Conservation (phyloP, 306 rosid genomes). For the Ormosia semicastrata region DNA sequence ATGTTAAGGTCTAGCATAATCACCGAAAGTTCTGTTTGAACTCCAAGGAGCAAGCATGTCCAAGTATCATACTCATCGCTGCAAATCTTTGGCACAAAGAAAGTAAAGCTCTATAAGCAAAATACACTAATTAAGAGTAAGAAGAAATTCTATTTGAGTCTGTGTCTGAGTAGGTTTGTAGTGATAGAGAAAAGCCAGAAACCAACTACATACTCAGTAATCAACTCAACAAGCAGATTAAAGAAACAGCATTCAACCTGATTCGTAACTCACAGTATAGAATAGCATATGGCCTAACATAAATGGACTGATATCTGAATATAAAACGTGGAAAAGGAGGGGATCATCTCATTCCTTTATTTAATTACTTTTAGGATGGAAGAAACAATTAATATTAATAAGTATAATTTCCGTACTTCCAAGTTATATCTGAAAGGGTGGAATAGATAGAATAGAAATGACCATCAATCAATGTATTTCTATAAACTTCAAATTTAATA, state of each 20-base stretch:
- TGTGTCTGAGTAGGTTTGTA: neutral
- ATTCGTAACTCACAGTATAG: neutral
- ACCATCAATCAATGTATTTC: neutral
- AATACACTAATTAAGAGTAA: neutral
- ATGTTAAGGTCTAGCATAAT: constrained; percentile 83
- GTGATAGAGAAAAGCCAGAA: neutral
- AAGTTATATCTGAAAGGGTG: neutral
- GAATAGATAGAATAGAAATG: neutral
- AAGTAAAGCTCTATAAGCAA: constrained; percentile 15
- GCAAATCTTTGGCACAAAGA: constrained; percentile 65
- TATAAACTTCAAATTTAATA: neutral
- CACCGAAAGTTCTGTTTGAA: constrained; percentile 84
- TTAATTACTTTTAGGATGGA: neutral
- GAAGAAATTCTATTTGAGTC: neutral
- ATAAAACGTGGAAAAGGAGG: neutral
- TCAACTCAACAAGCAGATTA: constrained; percentile 20
- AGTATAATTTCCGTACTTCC: neutral
- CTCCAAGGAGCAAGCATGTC: constrained; percentile 80
- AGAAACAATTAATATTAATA: neutral
- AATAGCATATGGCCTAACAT: neutral
- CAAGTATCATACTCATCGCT: constrained; percentile 72
- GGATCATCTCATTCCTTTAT: neutral
- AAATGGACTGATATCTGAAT: neutral
- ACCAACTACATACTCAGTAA: neutral
- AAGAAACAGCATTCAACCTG: neutral